Evolutionary conservation across 1,284 basidiomycete genomes (phyloP).

Genomic region (Sporisorium scitamineum): DNA sequence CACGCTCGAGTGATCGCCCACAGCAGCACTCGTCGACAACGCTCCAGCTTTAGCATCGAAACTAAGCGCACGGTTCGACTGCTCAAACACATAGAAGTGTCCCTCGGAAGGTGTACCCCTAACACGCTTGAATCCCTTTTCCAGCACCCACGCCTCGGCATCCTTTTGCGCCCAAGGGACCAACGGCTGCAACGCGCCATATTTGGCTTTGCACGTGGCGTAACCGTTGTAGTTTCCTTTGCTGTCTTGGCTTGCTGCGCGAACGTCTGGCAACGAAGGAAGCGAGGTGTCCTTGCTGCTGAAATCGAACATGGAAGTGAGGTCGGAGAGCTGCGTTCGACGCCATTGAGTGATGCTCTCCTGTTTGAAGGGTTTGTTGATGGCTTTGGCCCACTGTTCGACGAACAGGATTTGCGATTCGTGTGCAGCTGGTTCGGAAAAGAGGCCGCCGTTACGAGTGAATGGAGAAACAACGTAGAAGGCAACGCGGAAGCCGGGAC

Average conservation of each 20-base stretch:
- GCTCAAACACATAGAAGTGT: slow-evolving; percentile 55
- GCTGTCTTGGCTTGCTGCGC: slow-evolving; percentile 30
- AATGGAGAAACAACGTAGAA: slow-evolving; percentile 61
- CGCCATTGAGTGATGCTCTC: slow-evolving; percentile 57
- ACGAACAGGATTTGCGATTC: slow-evolving; percentile 60
- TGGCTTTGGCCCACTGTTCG: slow-evolving; percentile 61
- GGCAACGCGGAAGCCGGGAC: slow-evolving; percentile 63
- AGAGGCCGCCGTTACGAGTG: slow-evolving; percentile 59
- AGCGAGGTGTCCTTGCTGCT: slow-evolving; percentile 29
- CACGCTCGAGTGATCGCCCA: slow-evolving; percentile 3
- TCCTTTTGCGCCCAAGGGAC: slow-evolving; percentile 8
- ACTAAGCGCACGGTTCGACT: slow-evolving; percentile 33
- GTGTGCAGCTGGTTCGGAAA: slow-evolving; percentile 57
- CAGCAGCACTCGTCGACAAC: not conserved
- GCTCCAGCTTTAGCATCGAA: not conserved
- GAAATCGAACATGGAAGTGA: slow-evolving; percentile 61
- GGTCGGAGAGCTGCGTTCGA: slow-evolving; percentile 55
- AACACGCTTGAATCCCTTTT: slow-evolving; percentile 51
- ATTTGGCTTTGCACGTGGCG: slow-evolving; percentile 41
- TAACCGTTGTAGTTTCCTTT: slow-evolving; percentile 44
- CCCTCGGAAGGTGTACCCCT: slow-evolving; percentile 59
- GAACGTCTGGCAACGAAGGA: slow-evolving; percentile 25
- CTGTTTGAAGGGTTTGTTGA: slow-evolving; percentile 49
- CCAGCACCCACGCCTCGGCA: slow-evolving; percentile 22
- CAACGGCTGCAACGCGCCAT: slow-evolving; percentile 50